Evolutionary conservation across 345 rosid genomes (phyloP).

Genomic region (Pugionium dolabratum): DNA sequence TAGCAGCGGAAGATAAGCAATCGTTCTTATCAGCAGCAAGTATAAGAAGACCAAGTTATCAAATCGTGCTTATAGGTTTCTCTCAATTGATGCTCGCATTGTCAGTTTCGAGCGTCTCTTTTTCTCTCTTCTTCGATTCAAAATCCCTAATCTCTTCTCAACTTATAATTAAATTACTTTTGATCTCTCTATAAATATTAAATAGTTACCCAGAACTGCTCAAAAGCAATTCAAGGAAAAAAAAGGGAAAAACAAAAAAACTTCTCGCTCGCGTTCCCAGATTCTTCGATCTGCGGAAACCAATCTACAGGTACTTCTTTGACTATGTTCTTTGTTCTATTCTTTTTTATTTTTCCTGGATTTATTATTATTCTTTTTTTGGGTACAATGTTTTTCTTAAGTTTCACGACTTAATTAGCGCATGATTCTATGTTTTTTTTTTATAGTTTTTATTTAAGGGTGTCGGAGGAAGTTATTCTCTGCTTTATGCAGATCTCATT

Average conservation of each 20-base stretch:
- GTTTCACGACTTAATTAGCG: conserved; percentile 15
- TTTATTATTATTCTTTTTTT: background rate
- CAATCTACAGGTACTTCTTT: conserved; percentile 14
- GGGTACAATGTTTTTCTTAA: background rate
- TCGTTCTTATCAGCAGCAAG: background rate
- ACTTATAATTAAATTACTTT: conserved; percentile 1
- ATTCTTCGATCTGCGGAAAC: conserved; percentile 28
- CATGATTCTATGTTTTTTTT: background rate
- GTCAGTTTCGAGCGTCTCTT: conserved; percentile 31
- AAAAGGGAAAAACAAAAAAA: background rate
- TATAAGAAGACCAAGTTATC: background rate
- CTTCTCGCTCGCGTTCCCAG: conserved; percentile 8
- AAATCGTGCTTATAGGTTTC: conserved; percentile 21
- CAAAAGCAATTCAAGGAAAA: conserved; percentile 11
- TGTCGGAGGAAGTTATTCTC: conserved; percentile 5
- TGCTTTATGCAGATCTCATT: conserved; percentile 40
- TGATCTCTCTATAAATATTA: conserved; percentile 20
- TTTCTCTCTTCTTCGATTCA: conserved; percentile 26
- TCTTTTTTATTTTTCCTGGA: background rate
- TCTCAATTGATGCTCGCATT: conserved; percentile 29
- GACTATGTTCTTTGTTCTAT: conserved; percentile 2
- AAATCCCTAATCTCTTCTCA: conserved; percentile 9
- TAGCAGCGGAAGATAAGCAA: background rate
- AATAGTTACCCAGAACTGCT: conserved; percentile 21
- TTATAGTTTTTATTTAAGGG: background rate